Evolutionary conservation across 2,329 filamentous ascomycete genomes (phyloP).

Genomic region (Curvularia verruculosa): DNA sequence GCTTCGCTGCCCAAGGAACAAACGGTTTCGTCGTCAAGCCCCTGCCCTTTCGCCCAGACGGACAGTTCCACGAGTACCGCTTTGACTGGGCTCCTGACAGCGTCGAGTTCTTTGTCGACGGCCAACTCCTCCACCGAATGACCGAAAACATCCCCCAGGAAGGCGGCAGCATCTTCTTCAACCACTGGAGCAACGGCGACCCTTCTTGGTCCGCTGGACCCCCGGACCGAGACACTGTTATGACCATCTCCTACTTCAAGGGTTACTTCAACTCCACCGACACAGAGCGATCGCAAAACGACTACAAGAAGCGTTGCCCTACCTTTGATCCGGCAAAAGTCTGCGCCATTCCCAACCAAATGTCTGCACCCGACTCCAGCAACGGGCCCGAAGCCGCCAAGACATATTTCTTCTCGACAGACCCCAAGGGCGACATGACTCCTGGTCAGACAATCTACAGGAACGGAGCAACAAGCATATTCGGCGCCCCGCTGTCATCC

Average conservation of each 20-base stretch:
- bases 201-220: slow-evolving; percentile 73
- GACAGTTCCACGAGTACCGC: slow-evolving; percentile 76
- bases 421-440: slow-evolving; percentile 29
- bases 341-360: slow-evolving; percentile 45
- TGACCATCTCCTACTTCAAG: slow-evolving; percentile 73
- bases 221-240: slow-evolving; percentile 64
- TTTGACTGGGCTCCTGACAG: slow-evolving; percentile 71
- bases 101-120: slow-evolving; percentile 74
- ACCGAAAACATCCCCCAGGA: slow-evolving; percentile 62
- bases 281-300: slow-evolving; percentile 33
- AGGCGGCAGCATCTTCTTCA: slow-evolving; percentile 71
- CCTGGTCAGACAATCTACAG: slow-evolving; percentile 39
- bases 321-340: slow-evolving; percentile 36
- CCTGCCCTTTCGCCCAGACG: slow-evolving; percentile 70
- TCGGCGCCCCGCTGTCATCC: slow-evolving; percentile 25
- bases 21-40: slow-evolving; percentile 63
- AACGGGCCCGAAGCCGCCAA: slow-evolving; percentile 33
- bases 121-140: slow-evolving; percentile 62
- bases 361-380: slow-evolving; percentile 35
- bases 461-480: slow-evolving; percentile 23
- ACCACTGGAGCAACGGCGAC: slow-evolving; percentile 81
- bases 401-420: slow-evolving; percentile 47
- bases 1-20: slow-evolving; percentile 68
- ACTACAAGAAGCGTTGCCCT: slow-evolving; percentile 41
- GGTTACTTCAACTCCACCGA: slow-evolving; percentile 78